phyloP scores from a whole-genome alignment of 805 yeast species.

The Torulaspora indica region DNA sequence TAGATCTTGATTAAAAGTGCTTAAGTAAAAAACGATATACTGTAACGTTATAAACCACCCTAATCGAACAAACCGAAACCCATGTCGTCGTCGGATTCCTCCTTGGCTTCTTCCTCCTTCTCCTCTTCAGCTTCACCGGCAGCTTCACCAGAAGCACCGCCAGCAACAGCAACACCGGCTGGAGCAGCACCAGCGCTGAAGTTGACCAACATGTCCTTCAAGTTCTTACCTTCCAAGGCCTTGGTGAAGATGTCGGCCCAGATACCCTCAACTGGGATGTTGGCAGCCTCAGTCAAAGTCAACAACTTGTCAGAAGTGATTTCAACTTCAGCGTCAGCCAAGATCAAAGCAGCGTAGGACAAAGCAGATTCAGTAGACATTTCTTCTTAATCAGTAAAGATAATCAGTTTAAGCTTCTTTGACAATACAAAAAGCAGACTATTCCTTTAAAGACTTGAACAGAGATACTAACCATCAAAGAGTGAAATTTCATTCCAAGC shows the following conservation, averaged over 20 bases:
- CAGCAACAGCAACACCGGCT: slow-evolving; percentile 43
- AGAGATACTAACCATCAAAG: neutral
- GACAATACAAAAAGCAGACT: slow-evolving; percentile 32
- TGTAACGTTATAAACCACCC: slow-evolving; percentile 24
- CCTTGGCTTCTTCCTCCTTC: slow-evolving; percentile 58
- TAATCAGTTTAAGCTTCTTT: slow-evolving; percentile 36
- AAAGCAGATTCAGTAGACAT: slow-evolving; percentile 88
- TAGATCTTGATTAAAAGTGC: slow-evolving; percentile 7
- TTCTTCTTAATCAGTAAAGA: slow-evolving; percentile 33
- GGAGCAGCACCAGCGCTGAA: slow-evolving; percentile 46
- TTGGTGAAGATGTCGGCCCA: slow-evolving; percentile 81
- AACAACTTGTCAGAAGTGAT: slow-evolving; percentile 77
- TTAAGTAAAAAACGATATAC: slow-evolving; percentile 7
- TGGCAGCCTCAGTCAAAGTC: slow-evolving; percentile 70
- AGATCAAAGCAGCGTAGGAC: slow-evolving; percentile 96
- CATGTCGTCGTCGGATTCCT: slow-evolving; percentile 81
- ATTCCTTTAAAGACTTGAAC: slow-evolving; percentile 28
- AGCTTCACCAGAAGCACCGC: slow-evolving; percentile 44
- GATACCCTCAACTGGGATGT: slow-evolving; percentile 66
- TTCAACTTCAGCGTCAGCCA: slow-evolving; percentile 96
- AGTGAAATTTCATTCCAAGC: slow-evolving; percentile 2
- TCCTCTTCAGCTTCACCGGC: slow-evolving; percentile 56
- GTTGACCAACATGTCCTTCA: slow-evolving; percentile 61
- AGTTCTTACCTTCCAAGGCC: slow-evolving; percentile 76
- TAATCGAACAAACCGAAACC: slow-evolving; percentile 90